phyloP scores from a whole-genome alignment of 106 monocot genomes.

The Chionographis japonica region DNA sequence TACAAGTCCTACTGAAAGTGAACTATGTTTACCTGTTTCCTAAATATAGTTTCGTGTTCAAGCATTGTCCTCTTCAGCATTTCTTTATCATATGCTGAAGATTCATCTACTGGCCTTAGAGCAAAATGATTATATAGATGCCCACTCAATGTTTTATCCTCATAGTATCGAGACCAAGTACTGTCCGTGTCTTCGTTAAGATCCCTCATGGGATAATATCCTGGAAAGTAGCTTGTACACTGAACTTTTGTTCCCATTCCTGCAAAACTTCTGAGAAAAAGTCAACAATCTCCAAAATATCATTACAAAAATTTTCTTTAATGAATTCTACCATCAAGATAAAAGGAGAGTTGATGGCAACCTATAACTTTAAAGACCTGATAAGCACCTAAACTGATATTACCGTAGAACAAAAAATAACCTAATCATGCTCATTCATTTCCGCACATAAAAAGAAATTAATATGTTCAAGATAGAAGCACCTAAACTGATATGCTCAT shows the following conservation, averaged over 20 bases:
- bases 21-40: constrained; percentile 54
- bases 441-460: too few relatives aligned
- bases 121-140: constrained; percentile 31
- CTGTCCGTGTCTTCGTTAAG: constrained; percentile 30
- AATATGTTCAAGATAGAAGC: too few relatives aligned
- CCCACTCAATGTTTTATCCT: constrained; percentile 29
- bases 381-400: too few relatives aligned
- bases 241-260: constrained; percentile 64
- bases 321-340: neutral
- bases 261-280: constrained; percentile 15
- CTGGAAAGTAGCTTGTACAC: constrained; percentile 24
- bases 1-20: neutral
- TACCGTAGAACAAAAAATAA: too few relatives aligned
- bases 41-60: constrained; percentile 61
- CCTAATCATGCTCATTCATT: too few relatives aligned
- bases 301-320: neutral
- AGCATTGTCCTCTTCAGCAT: constrained; percentile 66
- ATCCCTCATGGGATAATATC: constrained; percentile 34
- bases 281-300: neutral
- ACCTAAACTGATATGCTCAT: too few relatives aligned
- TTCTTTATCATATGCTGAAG: constrained; percentile 44
- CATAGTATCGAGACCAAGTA: constrained; percentile 23
- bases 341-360: neutral
- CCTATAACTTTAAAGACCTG: too few relatives aligned
- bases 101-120: constrained; percentile 24